Evolutionary conservation across 176 grass and related monocot genomes (phyloP), one percentile per base, ranked within the genome.

Genomic region (Triticum urartu): DNA sequence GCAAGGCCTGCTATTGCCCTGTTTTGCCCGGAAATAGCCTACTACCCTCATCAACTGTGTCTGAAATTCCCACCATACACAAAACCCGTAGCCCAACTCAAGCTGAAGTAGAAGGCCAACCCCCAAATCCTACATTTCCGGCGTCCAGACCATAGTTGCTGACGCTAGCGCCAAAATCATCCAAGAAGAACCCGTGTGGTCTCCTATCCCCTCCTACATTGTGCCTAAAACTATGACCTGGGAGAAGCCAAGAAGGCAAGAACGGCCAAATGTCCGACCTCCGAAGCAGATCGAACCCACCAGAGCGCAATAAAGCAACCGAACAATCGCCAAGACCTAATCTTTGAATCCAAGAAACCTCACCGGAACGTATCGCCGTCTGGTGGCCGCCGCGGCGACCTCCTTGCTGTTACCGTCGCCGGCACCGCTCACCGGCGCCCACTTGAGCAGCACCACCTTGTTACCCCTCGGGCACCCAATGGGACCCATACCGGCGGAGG

Each of bases 301-400:
- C 1, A 7, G 25, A 34, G 42, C 38, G 18, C 3, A 82, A 82
- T 0, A 25, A 68, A 82, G 14, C 2, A 81, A 72, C n/a, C 0
- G 13, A 56, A 20, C 8, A 71, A 30, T 18, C 30, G 9, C 8
- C 68, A 4, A 48, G 33, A 69, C 8, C 61, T 8, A 69, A 66
- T 28, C 47, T 73, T 58, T 8, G 3, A 39, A 68, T 24, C 38
- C 33, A 7, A 25, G 63, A 39, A 59, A 22, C 6, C 84, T 89
- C 68, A 98, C 93, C 79, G 95, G 89, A 30, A 98, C 86, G 75
- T 89, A 95, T 42, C 91, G 91, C 83, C 80, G 87, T 82, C 91
- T 93, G 20, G 70, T 81, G 79, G 54, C 64, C 42, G 81, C 81
- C 12, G 78, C 58, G 0, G 79, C 67, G 28, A 68, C 59, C 21